Conservation (phyloP, 2,329 filamentous ascomycete species). For the Stagonosporopsis chrysanthemi region DNA sequence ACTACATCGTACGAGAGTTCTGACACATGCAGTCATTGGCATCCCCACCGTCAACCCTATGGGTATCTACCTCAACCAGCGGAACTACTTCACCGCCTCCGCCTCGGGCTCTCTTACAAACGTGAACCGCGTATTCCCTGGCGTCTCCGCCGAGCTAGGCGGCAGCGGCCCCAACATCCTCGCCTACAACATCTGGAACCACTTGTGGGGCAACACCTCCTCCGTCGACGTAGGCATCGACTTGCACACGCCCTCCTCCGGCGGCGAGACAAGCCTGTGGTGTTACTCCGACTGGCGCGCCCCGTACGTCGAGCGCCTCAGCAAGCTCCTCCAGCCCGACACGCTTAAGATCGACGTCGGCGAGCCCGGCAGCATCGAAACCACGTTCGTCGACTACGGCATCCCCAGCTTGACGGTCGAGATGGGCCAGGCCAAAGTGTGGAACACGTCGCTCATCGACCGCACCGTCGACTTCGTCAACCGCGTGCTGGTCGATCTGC, state of each 20-base stretch:
- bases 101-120: slow-evolving; percentile 43
- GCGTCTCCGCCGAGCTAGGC: slow-evolving; percentile 33
- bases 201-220: slow-evolving; percentile 52
- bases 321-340: slow-evolving; percentile 51
- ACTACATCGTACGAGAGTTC: background rate
- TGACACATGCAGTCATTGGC: slow-evolving; percentile 42
- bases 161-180: slow-evolving; percentile 38
- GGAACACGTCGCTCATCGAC: slow-evolving; percentile 48
- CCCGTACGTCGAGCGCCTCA: slow-evolving; percentile 49
- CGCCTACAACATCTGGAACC: slow-evolving; percentile 47
- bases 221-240: slow-evolving; percentile 52
- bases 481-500: slow-evolving; percentile 34
- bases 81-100: slow-evolving; percentile 48
- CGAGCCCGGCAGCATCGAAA: slow-evolving; percentile 51
- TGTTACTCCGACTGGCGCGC: slow-evolving; percentile 50
- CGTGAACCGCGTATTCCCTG: slow-evolving; percentile 48
- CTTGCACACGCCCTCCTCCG: slow-evolving; percentile 48
- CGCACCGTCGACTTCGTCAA: slow-evolving; percentile 42
- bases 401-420: slow-evolving; percentile 51
- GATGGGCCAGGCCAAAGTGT: slow-evolving; percentile 49
- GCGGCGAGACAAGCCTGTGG: slow-evolving; percentile 49
- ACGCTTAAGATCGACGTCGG: slow-evolving; percentile 51
- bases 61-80: slow-evolving; percentile 51
- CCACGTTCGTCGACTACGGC: slow-evolving; percentile 46
- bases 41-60: slow-evolving; percentile 51